Evolutionary conservation across 2,329 filamentous ascomycete genomes (phyloP).

Genomic region (Fusarium sp.): DNA sequence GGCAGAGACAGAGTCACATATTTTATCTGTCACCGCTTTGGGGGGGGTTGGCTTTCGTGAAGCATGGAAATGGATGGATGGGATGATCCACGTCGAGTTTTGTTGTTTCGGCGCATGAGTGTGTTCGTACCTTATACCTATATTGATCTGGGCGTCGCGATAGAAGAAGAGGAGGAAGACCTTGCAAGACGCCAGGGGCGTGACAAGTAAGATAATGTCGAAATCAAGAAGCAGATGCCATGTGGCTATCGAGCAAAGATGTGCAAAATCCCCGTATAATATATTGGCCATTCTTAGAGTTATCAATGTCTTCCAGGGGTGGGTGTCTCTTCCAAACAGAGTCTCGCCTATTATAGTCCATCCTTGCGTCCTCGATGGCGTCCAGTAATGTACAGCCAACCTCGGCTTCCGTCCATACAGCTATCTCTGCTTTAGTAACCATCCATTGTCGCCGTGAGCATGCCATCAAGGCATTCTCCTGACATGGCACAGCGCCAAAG

Average conservation of each 20-base stretch:
- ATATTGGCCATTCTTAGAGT: not conserved
- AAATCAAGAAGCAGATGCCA: conserved; percentile 10
- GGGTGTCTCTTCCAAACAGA: not conserved
- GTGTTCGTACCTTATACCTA: conserved; percentile 12
- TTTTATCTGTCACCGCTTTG: not conserved
- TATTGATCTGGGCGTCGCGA: conserved; percentile 5
- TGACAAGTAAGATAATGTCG: conserved; percentile 25
- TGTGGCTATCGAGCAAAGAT: not conserved
- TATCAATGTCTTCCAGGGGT: not conserved
- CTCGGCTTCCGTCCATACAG: not conserved
- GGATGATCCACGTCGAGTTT: conserved; percentile 3
- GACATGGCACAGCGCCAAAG: not conserved
- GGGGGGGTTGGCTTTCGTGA: not conserved
- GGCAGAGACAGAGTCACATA: not conserved
- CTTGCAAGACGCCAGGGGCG: not conserved
- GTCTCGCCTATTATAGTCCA: not conserved
- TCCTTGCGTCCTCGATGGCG: not conserved
- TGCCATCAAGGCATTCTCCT: not conserved
- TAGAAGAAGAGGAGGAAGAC: conserved; percentile 3
- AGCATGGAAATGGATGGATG: not conserved
- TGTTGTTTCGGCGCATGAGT: conserved; percentile 15
- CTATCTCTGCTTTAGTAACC: not conserved
- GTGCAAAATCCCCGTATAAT: not conserved
- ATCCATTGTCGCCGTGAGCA: not conserved
- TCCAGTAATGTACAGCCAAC: conserved; percentile 2